Percentiles rank a stretch among this genome's conserved stretches.
Evolutionary conservation across 441 rosid genomes (phyloP).

Genomic region (Adansonia madagascariensis): DNA sequence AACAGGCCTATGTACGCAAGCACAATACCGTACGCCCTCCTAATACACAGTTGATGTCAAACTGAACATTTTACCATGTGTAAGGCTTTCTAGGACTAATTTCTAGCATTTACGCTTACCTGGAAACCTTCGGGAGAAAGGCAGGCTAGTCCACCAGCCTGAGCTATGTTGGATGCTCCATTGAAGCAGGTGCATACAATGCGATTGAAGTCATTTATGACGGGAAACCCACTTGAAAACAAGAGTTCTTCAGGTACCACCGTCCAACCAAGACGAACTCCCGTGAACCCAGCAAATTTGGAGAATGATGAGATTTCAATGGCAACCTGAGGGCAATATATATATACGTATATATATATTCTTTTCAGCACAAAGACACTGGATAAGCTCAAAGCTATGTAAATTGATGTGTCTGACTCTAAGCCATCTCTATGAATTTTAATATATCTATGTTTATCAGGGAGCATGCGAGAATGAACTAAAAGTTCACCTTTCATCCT

Average conservation of each 20-base stretch:
- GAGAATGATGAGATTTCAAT: slow-evolving; percentile 75
- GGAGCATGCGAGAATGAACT: background rate
- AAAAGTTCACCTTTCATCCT: background rate
- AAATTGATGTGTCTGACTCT: background rate
- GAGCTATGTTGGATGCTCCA: slow-evolving; percentile 73
- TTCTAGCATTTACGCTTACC: slow-evolving; percentile 32
- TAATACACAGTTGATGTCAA: background rate
- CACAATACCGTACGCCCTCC: background rate
- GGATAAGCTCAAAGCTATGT: background rate
- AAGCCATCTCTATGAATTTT: background rate
- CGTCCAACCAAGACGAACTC: slow-evolving; percentile 79
- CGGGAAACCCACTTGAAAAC: slow-evolving; percentile 65
- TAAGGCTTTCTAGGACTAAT: background rate
- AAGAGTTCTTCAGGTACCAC: slow-evolving; percentile 66
- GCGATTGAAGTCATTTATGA: slow-evolving; percentile 62
- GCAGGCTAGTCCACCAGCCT: slow-evolving; percentile 69
- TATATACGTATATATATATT: background rate
- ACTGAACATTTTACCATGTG: background rate
- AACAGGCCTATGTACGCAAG: background rate
- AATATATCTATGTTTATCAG: background rate
- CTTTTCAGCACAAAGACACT: slow-evolving; percentile 4
- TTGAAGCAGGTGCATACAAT: slow-evolving; percentile 71
- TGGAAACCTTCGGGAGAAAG: slow-evolving; percentile 57
- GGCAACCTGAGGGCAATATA: slow-evolving; percentile 52
- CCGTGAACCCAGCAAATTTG: slow-evolving; percentile 80